Evolutionary conservation across 768 basidiomycete species (phyloP).

Genomic region (Candolleomyces aberdarensis): DNA sequence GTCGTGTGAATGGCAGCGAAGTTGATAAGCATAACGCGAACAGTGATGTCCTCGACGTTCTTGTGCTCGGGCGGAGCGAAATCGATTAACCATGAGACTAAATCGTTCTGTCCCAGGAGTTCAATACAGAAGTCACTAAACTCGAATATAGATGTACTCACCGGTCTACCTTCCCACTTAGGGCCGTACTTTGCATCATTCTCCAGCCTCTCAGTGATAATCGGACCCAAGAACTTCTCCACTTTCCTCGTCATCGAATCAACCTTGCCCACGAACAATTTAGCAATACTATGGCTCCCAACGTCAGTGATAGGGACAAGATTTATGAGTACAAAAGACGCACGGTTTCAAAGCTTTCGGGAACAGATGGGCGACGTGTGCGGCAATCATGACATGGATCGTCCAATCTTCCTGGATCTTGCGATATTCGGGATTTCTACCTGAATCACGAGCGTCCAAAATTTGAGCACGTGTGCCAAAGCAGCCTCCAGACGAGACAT

Average conservation of each 20-base stretch:
- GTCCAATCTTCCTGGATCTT: conserved; percentile 16
- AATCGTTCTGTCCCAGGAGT: conserved; percentile 33
- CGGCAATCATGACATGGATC: conserved; percentile 14
- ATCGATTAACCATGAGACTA: conserved; percentile 45
- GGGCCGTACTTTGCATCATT: conserved; percentile 20
- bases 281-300: conserved; percentile 6
- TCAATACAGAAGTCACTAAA: not conserved
- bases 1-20: conserved; percentile 40
- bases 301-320: not conserved
- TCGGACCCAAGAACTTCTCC: conserved; percentile 20
- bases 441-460: conserved; percentile 2
- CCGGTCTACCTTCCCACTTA: conserved; percentile 24
- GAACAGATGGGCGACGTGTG: conserved; percentile 13
- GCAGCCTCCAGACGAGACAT: not conserved
- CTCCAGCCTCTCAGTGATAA: conserved; percentile 22
- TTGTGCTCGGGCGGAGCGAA: conserved; percentile 27
- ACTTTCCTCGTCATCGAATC: conserved; percentile 2
- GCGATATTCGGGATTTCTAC: conserved; percentile 18
- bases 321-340: not conserved
- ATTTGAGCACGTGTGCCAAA: not conserved
- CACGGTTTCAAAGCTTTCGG: conserved; percentile 16
- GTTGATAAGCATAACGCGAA: conserved; percentile 32
- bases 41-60: conserved; percentile 19
- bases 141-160: conserved; percentile 8
- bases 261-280: conserved; percentile 8